Conservation (phyloP, 148 eudicot species). For the Arbutus unedo region DNA sequence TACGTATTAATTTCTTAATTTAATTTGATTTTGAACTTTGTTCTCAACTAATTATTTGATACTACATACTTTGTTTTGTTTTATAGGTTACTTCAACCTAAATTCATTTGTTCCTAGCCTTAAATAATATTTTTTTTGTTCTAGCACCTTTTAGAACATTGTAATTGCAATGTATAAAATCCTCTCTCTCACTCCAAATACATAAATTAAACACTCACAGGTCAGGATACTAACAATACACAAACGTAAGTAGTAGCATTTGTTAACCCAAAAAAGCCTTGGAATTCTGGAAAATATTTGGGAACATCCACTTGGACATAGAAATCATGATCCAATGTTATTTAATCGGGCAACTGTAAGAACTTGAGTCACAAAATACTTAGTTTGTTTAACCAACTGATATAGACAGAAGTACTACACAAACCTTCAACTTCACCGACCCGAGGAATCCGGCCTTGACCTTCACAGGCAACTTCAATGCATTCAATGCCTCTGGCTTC, state of each 20-base stretch:
- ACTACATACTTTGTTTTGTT: too few relatives aligned
- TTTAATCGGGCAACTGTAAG: background rate
- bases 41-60: too few relatives aligned
- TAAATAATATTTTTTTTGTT: too few relatives aligned
- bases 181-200: background rate
- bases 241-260: background rate
- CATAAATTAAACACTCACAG: background rate
- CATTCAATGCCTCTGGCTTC: constrained; percentile 97
- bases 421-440: constrained; percentile 92
- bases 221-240: background rate
- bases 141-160: too few relatives aligned
- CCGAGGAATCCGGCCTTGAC: constrained; percentile 99
- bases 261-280: background rate
- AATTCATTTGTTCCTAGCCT: too few relatives aligned
- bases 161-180: background rate
- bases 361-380: background rate
- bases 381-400: background rate
- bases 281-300: background rate
- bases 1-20: too few relatives aligned
- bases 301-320: background rate
- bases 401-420: constrained; percentile 14
- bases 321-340: background rate
- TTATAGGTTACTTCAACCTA: too few relatives aligned
- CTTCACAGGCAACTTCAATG: constrained; percentile 84
- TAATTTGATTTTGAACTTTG: too few relatives aligned